Percentiles rank a stretch among this genome's conserved stretches.
These are phyloP conservation scores for Stenogyne calaminthoides DNA, from an alignment of 305 asterid genomes.

Conservation along the genomic window DNA sequence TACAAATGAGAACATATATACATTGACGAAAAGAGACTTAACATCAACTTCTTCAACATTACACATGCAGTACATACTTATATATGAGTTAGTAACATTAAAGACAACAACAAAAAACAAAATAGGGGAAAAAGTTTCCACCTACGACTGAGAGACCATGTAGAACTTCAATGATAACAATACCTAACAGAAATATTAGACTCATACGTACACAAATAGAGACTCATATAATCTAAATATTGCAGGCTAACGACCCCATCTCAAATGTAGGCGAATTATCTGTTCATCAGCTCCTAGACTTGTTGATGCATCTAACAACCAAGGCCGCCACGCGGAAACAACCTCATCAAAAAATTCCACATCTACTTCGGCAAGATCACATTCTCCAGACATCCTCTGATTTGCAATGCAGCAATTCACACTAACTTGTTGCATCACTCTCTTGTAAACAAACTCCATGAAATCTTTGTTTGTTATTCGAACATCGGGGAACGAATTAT, in stretches of 20 bases:
- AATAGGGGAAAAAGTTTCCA: too few relatives aligned
- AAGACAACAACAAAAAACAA: too few relatives aligned
- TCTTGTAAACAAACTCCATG: not conserved
- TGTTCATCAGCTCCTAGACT: not conserved
- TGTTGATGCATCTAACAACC: not conserved
- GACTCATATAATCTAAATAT: too few relatives aligned
- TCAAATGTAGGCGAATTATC: not conserved
- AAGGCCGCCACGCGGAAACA: not conserved
- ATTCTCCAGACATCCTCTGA: not conserved
- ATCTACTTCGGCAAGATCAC: not conserved
- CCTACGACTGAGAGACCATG: too few relatives aligned
- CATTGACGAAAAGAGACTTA: too few relatives aligned
- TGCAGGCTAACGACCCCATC: not conserved
- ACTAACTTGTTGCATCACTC: not conserved
- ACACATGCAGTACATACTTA: too few relatives aligned
- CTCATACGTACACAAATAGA: too few relatives aligned
- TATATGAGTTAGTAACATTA: too few relatives aligned
- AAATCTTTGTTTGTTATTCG: not conserved
- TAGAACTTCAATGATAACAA: too few relatives aligned
- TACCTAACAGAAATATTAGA: too few relatives aligned
- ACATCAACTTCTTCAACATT: too few relatives aligned
- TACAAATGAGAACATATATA: too few relatives aligned
- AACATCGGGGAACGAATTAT: not conserved
- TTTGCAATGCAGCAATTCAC: not conserved
- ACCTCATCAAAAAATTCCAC: not conserved